phyloP scores from a whole-genome alignment of 1,284 basidiomycete species.

The Ustilago shanxiensis region DNA sequence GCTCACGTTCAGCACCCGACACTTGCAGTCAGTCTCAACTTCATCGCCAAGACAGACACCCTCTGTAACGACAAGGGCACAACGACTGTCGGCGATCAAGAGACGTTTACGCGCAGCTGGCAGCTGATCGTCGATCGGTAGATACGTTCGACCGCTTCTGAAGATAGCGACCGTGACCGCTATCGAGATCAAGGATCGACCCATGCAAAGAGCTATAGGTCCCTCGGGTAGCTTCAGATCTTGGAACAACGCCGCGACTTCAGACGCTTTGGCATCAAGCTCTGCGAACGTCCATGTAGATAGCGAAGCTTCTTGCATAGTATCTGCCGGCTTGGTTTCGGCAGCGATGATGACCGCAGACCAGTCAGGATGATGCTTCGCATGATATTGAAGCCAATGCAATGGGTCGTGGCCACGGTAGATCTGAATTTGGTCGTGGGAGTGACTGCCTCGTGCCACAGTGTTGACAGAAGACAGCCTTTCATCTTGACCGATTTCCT shows the following conservation, averaged over 20 bases:
- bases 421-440: too few relatives aligned
- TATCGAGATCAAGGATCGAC: constrained; percentile 73
- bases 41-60: constrained; percentile 12
- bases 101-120: constrained; percentile 74
- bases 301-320: too few relatives aligned
- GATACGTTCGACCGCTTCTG: constrained; percentile 75
- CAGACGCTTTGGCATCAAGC: constrained; percentile 71
- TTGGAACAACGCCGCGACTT: constrained; percentile 73
- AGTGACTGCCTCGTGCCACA: too few relatives aligned
- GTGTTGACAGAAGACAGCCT: too few relatives aligned
- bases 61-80: constrained; percentile 67
- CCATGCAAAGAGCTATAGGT: constrained; percentile 74
- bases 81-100: constrained; percentile 73
- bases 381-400: constrained; percentile 17
- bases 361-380: constrained; percentile 17
- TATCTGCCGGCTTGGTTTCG: constrained; percentile 45
- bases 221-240: constrained; percentile 69
- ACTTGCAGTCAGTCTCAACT: constrained; percentile 9
- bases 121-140: constrained; percentile 75
- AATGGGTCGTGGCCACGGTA: constrained; percentile 9
- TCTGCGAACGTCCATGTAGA: constrained; percentile 22
- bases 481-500: too few relatives aligned
- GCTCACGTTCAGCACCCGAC: not conserved
- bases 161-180: constrained; percentile 73
- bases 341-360: constrained; percentile 15